Evolutionary conservation across 192 early-diverging fungal genomes (phyloP).

Genomic region (Jimgerdemannia lactiflua): DNA sequence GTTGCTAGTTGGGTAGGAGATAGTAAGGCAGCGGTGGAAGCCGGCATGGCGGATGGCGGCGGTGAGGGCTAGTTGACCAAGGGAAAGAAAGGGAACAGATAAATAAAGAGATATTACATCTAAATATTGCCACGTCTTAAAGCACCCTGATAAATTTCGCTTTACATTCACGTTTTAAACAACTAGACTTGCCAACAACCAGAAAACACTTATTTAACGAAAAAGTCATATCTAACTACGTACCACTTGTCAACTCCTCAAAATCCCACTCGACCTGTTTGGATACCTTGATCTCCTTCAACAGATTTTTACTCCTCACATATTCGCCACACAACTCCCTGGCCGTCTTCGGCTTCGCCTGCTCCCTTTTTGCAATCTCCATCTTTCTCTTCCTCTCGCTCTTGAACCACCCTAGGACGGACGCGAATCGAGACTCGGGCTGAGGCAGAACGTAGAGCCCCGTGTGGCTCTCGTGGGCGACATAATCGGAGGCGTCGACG

Average conservation of each 20-base stretch:
- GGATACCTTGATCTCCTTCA: constrained; percentile 39
- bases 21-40: not conserved
- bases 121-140: not conserved
- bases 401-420: not conserved
- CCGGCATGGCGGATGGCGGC: constrained; percentile 7
- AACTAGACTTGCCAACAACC: not conserved
- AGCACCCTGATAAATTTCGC: not conserved
- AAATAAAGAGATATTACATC: not conserved
- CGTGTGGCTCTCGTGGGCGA: constrained; percentile 23
- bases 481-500: constrained; percentile 25
- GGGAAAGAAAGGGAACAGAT: not conserved
- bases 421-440: not conserved
- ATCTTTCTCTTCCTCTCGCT: not conserved
- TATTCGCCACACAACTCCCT: constrained; percentile 31
- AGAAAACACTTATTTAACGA: not conserved
- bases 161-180: not conserved
- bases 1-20: constrained; percentile 20
- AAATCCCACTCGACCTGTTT: constrained; percentile 46
- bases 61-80: not conserved
- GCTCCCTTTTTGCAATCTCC: constrained; percentile 19
- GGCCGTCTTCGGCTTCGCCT: constrained; percentile 15
- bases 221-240: not conserved
- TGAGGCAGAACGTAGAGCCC: not conserved
- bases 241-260: constrained; percentile 26
- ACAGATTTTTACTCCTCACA: constrained; percentile 10